Evolutionary conservation across 352 stramenopile species (phyloP).

Genomic region (Globisporangium splendens): DNA sequence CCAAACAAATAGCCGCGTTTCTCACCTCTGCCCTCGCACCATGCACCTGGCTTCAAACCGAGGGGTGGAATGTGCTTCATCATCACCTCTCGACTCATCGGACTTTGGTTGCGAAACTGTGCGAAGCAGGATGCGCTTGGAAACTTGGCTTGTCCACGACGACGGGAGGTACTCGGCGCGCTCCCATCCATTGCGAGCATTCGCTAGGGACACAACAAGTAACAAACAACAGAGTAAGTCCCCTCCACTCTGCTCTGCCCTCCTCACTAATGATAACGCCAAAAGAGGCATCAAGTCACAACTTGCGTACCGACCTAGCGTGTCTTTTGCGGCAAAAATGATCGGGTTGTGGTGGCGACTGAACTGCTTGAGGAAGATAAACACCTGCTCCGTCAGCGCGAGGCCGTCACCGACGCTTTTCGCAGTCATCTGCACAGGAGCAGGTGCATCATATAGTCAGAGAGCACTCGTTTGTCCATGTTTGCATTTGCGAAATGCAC

Average conservation of each 20-base stretch:
- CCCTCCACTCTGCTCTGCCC: too few species aligned
- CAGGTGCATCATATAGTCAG: not conserved
- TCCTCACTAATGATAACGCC: too few species aligned
- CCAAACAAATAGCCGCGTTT: not conserved
- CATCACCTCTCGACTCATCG: not conserved
- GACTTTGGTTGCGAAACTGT: not conserved
- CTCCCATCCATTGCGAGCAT: constrained; percentile 34
- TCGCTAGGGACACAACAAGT: not conserved
- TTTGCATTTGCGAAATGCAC: too few species aligned
- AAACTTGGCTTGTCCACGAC: constrained; percentile 63
- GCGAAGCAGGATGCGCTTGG: constrained; percentile 57
- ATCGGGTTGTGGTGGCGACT: constrained; percentile 69
- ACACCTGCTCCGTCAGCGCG: constrained; percentile 58
- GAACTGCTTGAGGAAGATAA: constrained; percentile 65
- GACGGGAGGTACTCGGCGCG: constrained; percentile 51
- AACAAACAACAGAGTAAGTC: too few species aligned
- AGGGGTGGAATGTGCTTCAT: not conserved
- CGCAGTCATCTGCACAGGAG: constrained; percentile 35
- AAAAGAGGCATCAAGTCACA: not conserved
- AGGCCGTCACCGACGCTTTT: constrained; percentile 49
- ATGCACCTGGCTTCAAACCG: constrained; percentile 51
- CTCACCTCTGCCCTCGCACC: constrained; percentile 42
- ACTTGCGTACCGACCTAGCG: constrained; percentile 20
- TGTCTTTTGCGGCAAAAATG: constrained; percentile 52
- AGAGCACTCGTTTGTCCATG: too few species aligned